Conservation (phyloP, 1,284 basidiomycete genomes). For the Cryptococcus maquisensis region DNA sequence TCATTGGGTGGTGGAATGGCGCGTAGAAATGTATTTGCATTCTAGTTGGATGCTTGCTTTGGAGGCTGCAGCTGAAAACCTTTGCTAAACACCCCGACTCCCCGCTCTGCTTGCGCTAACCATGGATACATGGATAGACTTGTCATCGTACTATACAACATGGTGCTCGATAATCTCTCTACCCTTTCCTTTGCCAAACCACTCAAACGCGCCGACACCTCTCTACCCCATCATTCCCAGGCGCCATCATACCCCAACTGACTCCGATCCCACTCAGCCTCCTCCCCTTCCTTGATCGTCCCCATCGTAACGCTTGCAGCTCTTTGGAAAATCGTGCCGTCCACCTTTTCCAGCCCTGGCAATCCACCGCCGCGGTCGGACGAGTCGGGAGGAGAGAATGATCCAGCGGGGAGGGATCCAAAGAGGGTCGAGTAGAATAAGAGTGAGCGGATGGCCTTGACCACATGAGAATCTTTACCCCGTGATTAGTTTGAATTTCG, state of each 20-base stretch:
- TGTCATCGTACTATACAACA: too few species aligned
- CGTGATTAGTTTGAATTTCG: not conserved
- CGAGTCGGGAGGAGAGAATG: constrained; percentile 26
- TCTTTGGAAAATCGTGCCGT: constrained; percentile 62
- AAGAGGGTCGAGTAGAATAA: constrained; percentile 55
- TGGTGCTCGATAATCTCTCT: too few species aligned
- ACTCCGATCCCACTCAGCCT: constrained; percentile 57
- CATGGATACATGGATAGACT: too few species aligned
- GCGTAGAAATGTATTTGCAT: too few species aligned
- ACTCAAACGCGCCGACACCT: too few species aligned
- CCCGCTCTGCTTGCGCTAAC: too few species aligned
- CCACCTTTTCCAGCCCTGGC: constrained; percentile 53
- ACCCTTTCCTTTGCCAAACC: too few species aligned
- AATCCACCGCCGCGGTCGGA: constrained; percentile 25
- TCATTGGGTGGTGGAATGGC: constrained; percentile 27
- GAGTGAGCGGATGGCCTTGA: constrained; percentile 60
- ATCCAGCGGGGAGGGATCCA: constrained; percentile 52
- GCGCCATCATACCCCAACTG: constrained; percentile 66
- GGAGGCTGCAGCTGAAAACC: too few species aligned
- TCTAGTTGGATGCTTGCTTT: too few species aligned
- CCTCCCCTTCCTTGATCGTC: constrained; percentile 35
- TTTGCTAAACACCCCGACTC: too few species aligned
- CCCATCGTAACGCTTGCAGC: constrained; percentile 62
- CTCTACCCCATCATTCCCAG: constrained; percentile 50
- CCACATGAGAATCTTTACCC: constrained; percentile 57